A percentile compares a stretch with the other conserved stretches of the same genome.
phyloP scores from a whole-genome alignment of 805 yeast genomes.

The Candida arabinofermentans region DNA sequence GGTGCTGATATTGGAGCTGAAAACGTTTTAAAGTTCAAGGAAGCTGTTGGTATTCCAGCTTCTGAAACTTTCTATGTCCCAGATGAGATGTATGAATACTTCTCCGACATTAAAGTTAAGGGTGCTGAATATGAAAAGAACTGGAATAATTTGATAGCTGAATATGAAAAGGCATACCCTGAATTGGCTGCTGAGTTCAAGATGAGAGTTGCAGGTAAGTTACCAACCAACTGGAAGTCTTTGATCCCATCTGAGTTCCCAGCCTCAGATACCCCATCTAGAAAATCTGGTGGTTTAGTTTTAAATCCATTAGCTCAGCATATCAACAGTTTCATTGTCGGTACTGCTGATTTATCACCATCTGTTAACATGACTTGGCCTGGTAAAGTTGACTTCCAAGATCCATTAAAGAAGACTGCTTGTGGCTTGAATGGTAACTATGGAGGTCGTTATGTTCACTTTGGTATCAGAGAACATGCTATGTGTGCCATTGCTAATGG shows the following conservation, averaged over 20 bases:
- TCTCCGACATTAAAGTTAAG: conserved; percentile 48
- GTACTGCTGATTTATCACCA: conserved; percentile 96
- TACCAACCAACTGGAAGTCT: conserved; percentile 82
- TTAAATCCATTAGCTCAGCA: conserved; percentile 72
- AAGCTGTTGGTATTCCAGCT: conserved; percentile 81
- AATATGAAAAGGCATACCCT: conserved; percentile 67
- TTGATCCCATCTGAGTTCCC: conserved; percentile 76
- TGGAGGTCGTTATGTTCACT: conserved; percentile 90
- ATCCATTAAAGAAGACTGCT: conserved; percentile 47
- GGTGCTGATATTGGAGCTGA: conserved; percentile 94
- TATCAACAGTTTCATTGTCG: conserved; percentile 60
- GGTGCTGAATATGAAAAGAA: conserved; percentile 64
- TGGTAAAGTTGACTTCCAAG: conserved; percentile 88
- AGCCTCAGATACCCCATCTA: conserved; percentile 83
- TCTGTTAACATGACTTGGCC: conserved; percentile 83
- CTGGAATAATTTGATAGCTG: conserved; percentile 64
- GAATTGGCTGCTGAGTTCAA: conserved; percentile 70
- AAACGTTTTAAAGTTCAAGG: conserved; percentile 83
- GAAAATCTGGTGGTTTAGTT: conserved; percentile 87
- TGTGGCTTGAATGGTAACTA: conserved; percentile 68
- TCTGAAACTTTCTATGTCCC: conserved; percentile 74
- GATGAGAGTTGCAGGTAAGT: conserved; percentile 69
- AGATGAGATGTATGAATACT: conserved; percentile 72
- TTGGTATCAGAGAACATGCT: conserved; percentile 98
- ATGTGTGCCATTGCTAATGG: conserved; percentile 99